These are phyloP conservation scores for Hippophae rhamnoides DNA, from an alignment of 306 rosid species.

Conservation along the genomic window DNA sequence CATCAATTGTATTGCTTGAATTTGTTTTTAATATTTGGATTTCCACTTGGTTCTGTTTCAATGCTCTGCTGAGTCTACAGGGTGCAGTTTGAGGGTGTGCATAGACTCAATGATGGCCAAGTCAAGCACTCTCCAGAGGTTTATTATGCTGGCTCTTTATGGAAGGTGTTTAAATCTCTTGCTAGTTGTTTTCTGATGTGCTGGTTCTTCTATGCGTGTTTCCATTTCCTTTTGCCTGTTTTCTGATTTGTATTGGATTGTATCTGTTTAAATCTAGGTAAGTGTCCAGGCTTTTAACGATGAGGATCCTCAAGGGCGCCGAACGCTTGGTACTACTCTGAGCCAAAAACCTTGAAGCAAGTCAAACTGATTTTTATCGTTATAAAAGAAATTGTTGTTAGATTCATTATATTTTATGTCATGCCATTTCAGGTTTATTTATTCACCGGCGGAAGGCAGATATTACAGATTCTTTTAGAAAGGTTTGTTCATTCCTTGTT, in stretches of 20 bases:
- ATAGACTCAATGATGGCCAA: constrained; percentile 95
- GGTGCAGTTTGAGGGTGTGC: constrained; percentile 94
- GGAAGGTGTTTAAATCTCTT: constrained; percentile 61
- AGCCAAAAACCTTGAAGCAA: constrained; percentile 11
- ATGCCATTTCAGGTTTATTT: constrained; percentile 65
- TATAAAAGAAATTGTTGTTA: not conserved
- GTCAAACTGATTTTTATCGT: constrained; percentile 5
- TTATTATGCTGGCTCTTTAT: constrained; percentile 91
- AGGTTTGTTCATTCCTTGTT: constrained; percentile 40
- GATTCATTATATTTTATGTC: constrained; percentile 4
- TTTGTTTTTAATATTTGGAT: not conserved
- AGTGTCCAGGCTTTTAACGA: constrained; percentile 95
- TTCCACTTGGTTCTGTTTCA: constrained; percentile 6
- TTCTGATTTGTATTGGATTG: constrained; percentile 17
- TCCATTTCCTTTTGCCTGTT: constrained; percentile 3
- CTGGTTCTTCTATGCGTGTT: not conserved
- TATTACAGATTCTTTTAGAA: constrained; percentile 40
- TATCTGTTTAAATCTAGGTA: constrained; percentile 49
- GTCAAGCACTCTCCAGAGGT: constrained; percentile 92
- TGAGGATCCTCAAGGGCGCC: constrained; percentile 91
- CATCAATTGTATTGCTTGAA: not conserved
- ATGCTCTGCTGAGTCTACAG: constrained; percentile 40
- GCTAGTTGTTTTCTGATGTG: not conserved
- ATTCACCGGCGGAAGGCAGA: constrained; percentile 87
- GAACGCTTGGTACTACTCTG: constrained; percentile 67